phyloP scores from a whole-genome alignment of 768 basidiomycete species.

The Mrakia gelida region DNA sequence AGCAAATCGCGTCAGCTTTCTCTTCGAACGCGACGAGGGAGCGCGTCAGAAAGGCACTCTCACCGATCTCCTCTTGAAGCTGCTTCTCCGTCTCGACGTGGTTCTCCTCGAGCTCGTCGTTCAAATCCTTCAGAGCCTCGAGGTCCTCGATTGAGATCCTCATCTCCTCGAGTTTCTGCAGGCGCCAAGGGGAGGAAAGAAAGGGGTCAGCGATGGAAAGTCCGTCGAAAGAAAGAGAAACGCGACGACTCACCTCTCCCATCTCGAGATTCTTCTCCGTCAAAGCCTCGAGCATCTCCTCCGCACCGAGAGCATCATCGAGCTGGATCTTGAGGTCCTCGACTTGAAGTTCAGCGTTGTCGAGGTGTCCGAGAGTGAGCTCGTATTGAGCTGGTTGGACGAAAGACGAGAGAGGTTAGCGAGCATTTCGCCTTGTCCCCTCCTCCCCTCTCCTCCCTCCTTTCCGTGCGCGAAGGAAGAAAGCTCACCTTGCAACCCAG shows the following conservation, averaged over 20 bases:
- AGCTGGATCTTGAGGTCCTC: conserved; percentile 91
- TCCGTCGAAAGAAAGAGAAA: not conserved
- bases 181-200: not conserved
- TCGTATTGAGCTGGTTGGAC: conserved; percentile 65
- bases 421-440: too few species aligned
- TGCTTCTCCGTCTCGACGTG: conserved; percentile 90
- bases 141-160: conserved; percentile 92
- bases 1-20: not conserved
- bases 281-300: conserved; percentile 91
- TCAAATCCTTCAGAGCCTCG: conserved; percentile 90
- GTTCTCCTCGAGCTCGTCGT: conserved; percentile 94
- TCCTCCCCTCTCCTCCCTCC: not conserved
- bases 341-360: conserved; percentile 84
- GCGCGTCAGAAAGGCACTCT: conserved; percentile 35
- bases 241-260: conserved; percentile 62
- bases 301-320: conserved; percentile 89
- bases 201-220: not conserved
- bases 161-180: conserved; percentile 95
- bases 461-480: not conserved
- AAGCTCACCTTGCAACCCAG: conserved; percentile 70
- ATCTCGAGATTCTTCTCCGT: conserved; percentile 90
- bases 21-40: not conserved
- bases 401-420: not conserved
- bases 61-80: conserved; percentile 83
- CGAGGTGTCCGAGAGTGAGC: conserved; percentile 67